A percentile compares a stretch with the other conserved stretches of the same genome.
These are phyloP conservation scores for Septoria petroselini DNA, from an alignment of 2,329 filamentous ascomycete species.

Conservation along the genomic window DNA sequence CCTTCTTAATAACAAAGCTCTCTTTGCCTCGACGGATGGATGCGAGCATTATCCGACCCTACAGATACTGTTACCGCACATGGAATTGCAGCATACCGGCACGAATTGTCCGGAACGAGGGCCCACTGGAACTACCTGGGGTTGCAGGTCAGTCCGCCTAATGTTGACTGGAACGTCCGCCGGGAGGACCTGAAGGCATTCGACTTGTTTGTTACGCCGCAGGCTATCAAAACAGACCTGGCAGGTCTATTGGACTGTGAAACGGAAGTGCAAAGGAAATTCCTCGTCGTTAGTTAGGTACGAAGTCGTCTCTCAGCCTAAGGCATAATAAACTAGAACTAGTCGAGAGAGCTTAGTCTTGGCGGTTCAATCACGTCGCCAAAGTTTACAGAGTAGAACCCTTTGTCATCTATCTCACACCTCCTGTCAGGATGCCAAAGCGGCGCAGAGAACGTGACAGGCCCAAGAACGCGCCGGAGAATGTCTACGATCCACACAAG, in stretches of 20 bases:
- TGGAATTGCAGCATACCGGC: neutral
- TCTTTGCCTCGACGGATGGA: neutral
- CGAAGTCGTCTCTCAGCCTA: too few relatives aligned
- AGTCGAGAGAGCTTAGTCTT: too few relatives aligned
- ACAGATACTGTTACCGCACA: neutral
- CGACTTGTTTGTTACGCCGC: neutral
- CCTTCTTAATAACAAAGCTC: neutral
- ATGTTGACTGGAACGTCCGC: neutral
- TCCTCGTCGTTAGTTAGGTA: too few relatives aligned
- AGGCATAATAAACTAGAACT: too few relatives aligned
- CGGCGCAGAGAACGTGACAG: conserved; percentile 35
- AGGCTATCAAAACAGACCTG: neutral
- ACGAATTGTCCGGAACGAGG: neutral
- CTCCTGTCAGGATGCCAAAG: conserved; percentile 25
- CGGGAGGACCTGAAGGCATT: neutral
- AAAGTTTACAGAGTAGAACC: conserved; percentile 10
- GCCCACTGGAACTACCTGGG: neutral
- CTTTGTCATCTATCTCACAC: conserved; percentile 1
- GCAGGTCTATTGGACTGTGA: neutral
- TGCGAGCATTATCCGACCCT: neutral
- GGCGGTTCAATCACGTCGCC: too few relatives aligned
- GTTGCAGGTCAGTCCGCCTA: neutral
- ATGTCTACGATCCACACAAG: conserved; percentile 35
- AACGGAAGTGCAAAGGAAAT: too few relatives aligned
- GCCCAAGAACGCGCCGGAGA: conserved; percentile 33